A percentile compares a stretch with the other conserved stretches of the same genome.
Conservation (phyloP, 169 alveolate species). For the Eimeria praecox region DNA sequence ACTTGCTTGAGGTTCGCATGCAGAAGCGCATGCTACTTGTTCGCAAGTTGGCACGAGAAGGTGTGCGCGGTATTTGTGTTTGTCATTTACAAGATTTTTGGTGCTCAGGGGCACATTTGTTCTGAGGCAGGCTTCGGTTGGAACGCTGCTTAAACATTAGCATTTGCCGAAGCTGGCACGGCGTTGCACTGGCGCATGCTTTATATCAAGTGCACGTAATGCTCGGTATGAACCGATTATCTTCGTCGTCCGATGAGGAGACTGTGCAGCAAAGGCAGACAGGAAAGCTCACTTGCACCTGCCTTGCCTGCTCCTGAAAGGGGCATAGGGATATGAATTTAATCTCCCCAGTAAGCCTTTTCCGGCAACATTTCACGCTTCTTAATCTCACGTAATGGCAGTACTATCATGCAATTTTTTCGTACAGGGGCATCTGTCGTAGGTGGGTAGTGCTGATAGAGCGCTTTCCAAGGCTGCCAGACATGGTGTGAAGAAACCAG, state of each 20-base stretch:
- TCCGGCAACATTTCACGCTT: background rate
- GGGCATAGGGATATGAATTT: background rate
- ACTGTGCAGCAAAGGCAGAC: background rate
- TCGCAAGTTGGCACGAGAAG: background rate
- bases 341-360: background rate
- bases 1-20: constrained; percentile 22
- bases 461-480: background rate
- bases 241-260: background rate
- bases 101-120: background rate
- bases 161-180: background rate
- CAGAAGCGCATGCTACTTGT: background rate
- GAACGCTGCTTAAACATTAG: background rate
- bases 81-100: background rate
- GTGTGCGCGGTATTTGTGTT: background rate
- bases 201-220: background rate
- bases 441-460: background rate
- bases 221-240: background rate
- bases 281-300: background rate
- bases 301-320: background rate
- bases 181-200: background rate
- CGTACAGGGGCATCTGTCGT: background rate
- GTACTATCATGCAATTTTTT: background rate
- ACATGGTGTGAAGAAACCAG: background rate
- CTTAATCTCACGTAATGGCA: background rate
- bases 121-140: background rate